Evolutionary conservation across 2,329 filamentous ascomycete genomes (phyloP), one percentile per base, ranked within the genome.

Genomic region (Sporothrix brunneoviolacea): DNA sequence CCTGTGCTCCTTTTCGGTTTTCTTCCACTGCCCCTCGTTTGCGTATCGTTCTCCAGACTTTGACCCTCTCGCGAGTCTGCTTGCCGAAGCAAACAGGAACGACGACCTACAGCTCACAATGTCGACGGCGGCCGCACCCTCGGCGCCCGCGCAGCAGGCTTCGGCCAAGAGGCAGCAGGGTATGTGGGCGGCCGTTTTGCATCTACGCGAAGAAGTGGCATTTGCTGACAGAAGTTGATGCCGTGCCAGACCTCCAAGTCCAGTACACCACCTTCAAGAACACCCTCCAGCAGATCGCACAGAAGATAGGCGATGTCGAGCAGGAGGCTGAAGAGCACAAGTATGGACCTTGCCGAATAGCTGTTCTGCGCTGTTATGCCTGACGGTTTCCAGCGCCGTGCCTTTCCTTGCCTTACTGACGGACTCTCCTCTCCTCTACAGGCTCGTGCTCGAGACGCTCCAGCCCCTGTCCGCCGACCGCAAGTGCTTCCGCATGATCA

Each of bases 401-500:
- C 7, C 35, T 37, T 37, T 19, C n/a, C 35, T 16, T 37, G 5
- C 18, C 15, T 6, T 35, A 15, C 32, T 42, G 33, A 33, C 28
- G 10, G 10, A 10, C 12, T n/a, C 47, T 48, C 49, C 38, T 40
- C 32, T n/a, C 12, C 15, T 18, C n/a, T 27, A 24, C 59, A 97
- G 93, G 69, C 86, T 97, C 58, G 93, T 98, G 30, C 80, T 97
- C 46, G 91, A 97, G 65, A 97, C 91, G 4, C 73, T 98, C 56
- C 79, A 85, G 53, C 91, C 91, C 40, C 79, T 97, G 21, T 77
- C 88, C 1, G 79, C 76, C 57, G 86, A 95, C 58, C 87, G 93
- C 62, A 98, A 96, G 73, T 97, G 91, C 71, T 98, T 97, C 72
- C 91, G 93, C 60, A 89, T 98, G 80, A 94, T 98, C 68, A 97